Evolutionary conservation across 208 protist genomes (phyloP), one percentile per base, ranked within the genome.

Genomic region (Strigomonas oncopelti): DNA sequence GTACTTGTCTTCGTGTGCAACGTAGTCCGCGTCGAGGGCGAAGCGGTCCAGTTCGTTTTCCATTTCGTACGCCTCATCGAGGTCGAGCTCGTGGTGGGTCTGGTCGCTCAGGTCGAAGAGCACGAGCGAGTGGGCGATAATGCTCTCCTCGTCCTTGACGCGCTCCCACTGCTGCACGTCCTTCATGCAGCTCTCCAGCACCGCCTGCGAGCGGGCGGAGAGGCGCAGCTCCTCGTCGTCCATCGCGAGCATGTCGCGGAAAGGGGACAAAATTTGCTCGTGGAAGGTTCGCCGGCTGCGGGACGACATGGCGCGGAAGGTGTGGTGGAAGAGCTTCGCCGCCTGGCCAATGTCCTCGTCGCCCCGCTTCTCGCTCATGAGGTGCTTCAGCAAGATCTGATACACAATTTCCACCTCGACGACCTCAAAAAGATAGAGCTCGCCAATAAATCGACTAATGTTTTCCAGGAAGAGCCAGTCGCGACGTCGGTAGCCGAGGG

Each of bases 331-430:
- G 18, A 93, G 52, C 52, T 79, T 77, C 20, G 83, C 76, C 0
- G 97, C 96, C 54, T 99, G 85, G 60, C 98, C 96, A 1, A 97
- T 81, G 52, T 91, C 86, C 74, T 99, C 98, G 75, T 99, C 94
- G 16, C 53, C 63, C 4, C 97, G 97, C n/a, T 82, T 85, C 64
- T 98, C 80, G 28, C 71, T 48, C 20, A 68, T 82, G 7, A 95
- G 74, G 45, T 91, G 90, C 22, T 81, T 74, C 28, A 92, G 28
- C 46, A 95, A 79, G 22, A 95, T 78, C 67, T 92, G 80, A 61
- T 91, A 90, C 29, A 95, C 75, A 32, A 93, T n/a, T 55, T 77
- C 77, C 29, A 92, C 85, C 46, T 81, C 79, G 1, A 88, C 64
- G n/a, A 95, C 81, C 53, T 91, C 61, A 51, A 95, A 89, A n/a